phyloP scores from a whole-genome alignment of 257 asterid genomes.

The Nemophila menziesii region DNA sequence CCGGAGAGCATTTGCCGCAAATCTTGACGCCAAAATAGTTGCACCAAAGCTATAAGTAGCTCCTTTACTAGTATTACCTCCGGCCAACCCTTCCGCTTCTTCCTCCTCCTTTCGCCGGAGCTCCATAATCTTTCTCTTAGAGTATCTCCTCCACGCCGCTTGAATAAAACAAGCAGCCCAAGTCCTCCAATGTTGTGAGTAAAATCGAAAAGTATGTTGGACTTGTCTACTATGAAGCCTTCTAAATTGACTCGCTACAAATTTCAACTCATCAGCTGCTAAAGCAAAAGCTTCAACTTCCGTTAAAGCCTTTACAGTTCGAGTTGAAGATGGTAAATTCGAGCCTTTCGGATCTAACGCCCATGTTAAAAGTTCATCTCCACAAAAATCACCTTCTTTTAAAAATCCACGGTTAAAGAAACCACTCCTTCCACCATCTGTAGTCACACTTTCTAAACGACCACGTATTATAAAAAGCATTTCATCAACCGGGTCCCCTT shows the following conservation, averaged over 20 bases:
- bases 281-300: conserved; percentile 94
- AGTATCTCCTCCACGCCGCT: conserved; percentile 92
- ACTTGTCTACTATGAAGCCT: conserved; percentile 95
- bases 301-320: conserved; percentile 71
- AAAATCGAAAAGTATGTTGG: conserved; percentile 97
- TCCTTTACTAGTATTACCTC: conserved; percentile 33
- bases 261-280: conserved; percentile 79
- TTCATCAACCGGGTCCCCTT: conserved; percentile 97
- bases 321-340: conserved; percentile 85
- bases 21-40: conserved; percentile 67
- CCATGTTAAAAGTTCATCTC: conserved; percentile 98
- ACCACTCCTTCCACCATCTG: conserved; percentile 98
- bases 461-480: conserved; percentile 98
- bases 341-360: conserved; percentile 88
- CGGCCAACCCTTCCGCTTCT: conserved; percentile 35
- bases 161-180: conserved; percentile 98
- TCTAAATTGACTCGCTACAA: conserved; percentile 90
- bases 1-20: conserved; percentile 80
- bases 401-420: conserved; percentile 83
- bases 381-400: conserved; percentile 88
- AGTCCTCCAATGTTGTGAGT: conserved; percentile 97
- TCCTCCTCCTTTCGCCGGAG: conserved; percentile 62
- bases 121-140: conserved; percentile 67
- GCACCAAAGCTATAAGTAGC: conserved; percentile 70
- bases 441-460: conserved; percentile 90